Evolutionary conservation across 2,329 filamentous ascomycete genomes (phyloP).

Genomic region (Aspergillus fructus): DNA sequence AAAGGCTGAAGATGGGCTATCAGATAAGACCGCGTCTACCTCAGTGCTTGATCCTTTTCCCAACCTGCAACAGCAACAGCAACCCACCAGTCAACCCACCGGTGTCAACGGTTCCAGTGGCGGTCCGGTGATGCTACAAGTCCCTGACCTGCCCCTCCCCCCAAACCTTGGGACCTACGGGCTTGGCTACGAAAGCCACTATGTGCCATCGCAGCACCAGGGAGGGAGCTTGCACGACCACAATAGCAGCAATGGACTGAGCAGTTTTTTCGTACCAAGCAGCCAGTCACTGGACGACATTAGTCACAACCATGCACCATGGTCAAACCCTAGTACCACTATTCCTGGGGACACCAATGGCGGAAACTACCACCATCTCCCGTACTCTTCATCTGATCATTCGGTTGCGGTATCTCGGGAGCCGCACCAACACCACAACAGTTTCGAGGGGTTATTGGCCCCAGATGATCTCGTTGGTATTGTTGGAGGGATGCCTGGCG

Average conservation of each 20-base stretch:
- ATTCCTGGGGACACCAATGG: slow-evolving; percentile 32
- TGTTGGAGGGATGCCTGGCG: slow-evolving; percentile 35
- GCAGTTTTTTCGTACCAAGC: slow-evolving; percentile 31
- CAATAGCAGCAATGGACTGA: slow-evolving; percentile 31
- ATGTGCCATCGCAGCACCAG: slow-evolving; percentile 32
- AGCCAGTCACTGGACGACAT: slow-evolving; percentile 38
- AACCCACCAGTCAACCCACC: slow-evolving; percentile 27
- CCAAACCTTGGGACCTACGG: slow-evolving; percentile 30
- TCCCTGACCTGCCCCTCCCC: slow-evolving; percentile 36
- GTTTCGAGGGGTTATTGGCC: slow-evolving; percentile 34
- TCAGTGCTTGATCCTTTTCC: slow-evolving; percentile 38
- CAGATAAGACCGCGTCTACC: slow-evolving; percentile 35
- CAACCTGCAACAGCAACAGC: slow-evolving; percentile 28
- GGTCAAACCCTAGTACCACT: slow-evolving; percentile 30
- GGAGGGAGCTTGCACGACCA: slow-evolving; percentile 32
- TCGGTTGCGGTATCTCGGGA: slow-evolving; percentile 33
- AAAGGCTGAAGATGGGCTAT: slow-evolving; percentile 33
- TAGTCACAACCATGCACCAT: slow-evolving; percentile 29
- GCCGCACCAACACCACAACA: slow-evolving; percentile 29
- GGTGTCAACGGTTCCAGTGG: slow-evolving; percentile 29
- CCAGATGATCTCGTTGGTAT: slow-evolving; percentile 40
- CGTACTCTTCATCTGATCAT: slow-evolving; percentile 31
- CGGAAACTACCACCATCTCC: slow-evolving; percentile 33
- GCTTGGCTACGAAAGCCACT: slow-evolving; percentile 34
- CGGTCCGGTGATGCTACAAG: slow-evolving; percentile 33